Evolutionary conservation across 2,329 filamentous ascomycete species (phyloP).

Genomic region (Colletotrichum acutatum): DNA sequence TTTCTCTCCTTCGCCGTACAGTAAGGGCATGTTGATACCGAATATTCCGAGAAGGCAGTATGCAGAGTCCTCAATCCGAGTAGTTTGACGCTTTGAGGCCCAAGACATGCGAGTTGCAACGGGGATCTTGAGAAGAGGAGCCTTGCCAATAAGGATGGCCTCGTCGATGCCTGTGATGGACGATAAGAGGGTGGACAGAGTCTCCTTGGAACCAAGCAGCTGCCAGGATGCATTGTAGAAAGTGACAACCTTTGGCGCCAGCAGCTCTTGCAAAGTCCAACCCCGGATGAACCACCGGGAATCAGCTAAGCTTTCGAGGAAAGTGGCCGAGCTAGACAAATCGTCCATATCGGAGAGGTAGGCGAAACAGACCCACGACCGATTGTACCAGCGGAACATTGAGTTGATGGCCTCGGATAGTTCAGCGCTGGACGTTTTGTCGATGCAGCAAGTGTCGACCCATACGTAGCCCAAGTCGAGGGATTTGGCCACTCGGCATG

Average conservation of each 20-base stretch:
- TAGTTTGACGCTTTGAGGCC: conserved; percentile 39
- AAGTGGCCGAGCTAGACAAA: background rate
- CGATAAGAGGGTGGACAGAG: background rate
- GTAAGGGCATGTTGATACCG: conserved; percentile 40
- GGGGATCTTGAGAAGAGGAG: conserved; percentile 1
- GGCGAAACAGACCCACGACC: background rate
- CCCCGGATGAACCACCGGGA: background rate
- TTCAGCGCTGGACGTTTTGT: conserved; percentile 1
- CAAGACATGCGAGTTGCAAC: conserved; percentile 42
- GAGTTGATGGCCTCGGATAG: conserved; percentile 4
- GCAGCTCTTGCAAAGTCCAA: background rate
- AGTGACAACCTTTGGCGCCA: background rate
- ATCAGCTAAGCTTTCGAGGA: background rate
- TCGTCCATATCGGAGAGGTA: background rate
- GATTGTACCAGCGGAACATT: background rate
- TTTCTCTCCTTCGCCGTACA: conserved; percentile 42
- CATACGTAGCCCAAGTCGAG: background rate
- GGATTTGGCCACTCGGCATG: background rate
- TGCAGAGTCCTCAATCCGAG: conserved; percentile 38
- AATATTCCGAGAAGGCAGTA: conserved; percentile 44
- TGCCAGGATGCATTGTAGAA: conserved; percentile 2
- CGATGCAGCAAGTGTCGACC: conserved; percentile 14
- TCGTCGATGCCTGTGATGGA: background rate
- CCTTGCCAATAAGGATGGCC: background rate
- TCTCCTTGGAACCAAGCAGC: background rate